These are phyloP conservation scores for Malus fusca DNA, from an alignment of 306 rosid species.

Conservation along the genomic window DNA sequence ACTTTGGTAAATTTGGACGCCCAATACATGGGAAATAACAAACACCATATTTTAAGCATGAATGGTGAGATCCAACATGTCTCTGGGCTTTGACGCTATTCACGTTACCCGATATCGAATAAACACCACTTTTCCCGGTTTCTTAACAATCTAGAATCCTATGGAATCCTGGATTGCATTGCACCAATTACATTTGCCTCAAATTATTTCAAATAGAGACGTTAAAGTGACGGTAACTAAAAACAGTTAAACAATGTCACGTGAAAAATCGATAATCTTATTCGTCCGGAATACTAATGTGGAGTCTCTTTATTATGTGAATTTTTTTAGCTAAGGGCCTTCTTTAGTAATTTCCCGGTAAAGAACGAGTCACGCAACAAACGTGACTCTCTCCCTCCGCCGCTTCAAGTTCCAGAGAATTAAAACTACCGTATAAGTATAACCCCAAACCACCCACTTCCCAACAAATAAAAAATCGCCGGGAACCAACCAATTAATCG, in stretches of 20 bases:
- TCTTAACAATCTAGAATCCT: no score
- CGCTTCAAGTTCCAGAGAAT: constrained; percentile 4
- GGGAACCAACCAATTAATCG: not conserved
- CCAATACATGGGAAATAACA: not conserved
- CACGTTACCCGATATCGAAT: no score
- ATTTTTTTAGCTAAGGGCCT: no score
- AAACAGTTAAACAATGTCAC: no score
- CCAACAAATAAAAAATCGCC: constrained; percentile 7
- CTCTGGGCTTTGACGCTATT: no score
- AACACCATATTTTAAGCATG: not conserved
- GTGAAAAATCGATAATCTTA: no score
- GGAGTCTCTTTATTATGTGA: no score
- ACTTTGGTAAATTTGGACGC: no score
- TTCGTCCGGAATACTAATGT: no score
- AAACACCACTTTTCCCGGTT: no score
- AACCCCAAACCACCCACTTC: not conserved
- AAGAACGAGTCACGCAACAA: constrained; percentile 18
- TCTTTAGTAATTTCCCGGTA: not conserved
- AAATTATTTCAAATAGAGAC: no score
- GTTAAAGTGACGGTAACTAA: no score
- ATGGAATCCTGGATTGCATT: not conserved
- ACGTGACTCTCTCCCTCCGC: constrained; percentile 6
- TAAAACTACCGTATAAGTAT: not conserved
- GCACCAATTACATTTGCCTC: not conserved
- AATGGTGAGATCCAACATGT: not conserved